Base-by-base conservation (phyloP, 129 eudicot genomes). In the Silybum marianum region DNA sequence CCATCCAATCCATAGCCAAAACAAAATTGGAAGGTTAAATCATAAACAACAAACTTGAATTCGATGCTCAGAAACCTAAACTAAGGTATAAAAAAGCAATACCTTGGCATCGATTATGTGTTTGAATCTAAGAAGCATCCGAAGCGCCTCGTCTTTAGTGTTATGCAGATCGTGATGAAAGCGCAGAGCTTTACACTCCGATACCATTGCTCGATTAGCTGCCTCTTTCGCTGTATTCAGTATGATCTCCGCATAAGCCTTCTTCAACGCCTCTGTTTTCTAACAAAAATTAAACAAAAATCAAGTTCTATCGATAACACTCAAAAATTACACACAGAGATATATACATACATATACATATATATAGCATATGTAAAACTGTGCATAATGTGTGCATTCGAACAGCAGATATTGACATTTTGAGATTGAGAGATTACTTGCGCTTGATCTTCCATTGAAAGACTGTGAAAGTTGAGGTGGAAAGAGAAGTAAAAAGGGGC, bases 181-280 rank as follows among this genome's bases (percentile, higher is more conserved):
- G 14, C 88, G 74, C 74, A 82, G 83, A 12, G 98, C 90, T 71
- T 85, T 90, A 19, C 88, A 39, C 62, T 91, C 93, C 9, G 91
- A 86, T 78, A 70, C 88, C 95, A 93, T 90, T 60, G 87, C 83
- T 58, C 97, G 88, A 71, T 87, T 90, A 69, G 97, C 97, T 18
- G 95, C 93, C 72, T 93, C 98, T 71, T 88, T 93, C 21, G 93
- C 85, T 74, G 91, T 88, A 83, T 89, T 93, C 80, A 91, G 84
- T 39, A 93, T 89, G 74, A 91, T 90, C 66, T 88, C 97, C 28
- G 98, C 98, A 28, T 91, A 93, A n/a, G 88, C 95, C 84, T 86
- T 88, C 90, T 91, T 91, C 85, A 91, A 38, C 14, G 84, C 93
- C 83, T 83, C 88, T 88, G 81, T 80, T 84, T 88, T 81, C 89